phyloP scores from a whole-genome alignment of 2,329 filamentous ascomycete species.

The Delphinella strobiligena region DNA sequence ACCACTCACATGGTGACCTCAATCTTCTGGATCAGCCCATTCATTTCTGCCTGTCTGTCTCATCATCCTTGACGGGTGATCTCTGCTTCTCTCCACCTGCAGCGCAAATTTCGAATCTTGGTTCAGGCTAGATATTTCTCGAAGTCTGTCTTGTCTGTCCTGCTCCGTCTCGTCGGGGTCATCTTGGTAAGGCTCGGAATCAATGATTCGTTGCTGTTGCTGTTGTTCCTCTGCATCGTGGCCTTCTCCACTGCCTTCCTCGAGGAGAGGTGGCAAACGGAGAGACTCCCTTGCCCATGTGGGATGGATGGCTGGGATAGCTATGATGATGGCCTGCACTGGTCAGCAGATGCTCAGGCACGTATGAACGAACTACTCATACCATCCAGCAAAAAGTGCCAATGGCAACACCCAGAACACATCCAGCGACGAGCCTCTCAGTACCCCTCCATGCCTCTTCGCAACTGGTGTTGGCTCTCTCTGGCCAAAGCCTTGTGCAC shows the following conservation, averaged over 20 bases:
- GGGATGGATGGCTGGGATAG: constrained; percentile 15
- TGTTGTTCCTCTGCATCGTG: constrained; percentile 1
- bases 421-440: constrained; percentile 40
- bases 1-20: too few species aligned
- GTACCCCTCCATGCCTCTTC: constrained; percentile 43
- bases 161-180: constrained; percentile 4
- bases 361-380: constrained; percentile 35
- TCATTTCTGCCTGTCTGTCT: neutral
- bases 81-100: constrained; percentile 16
- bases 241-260: neutral
- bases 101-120: constrained; percentile 18
- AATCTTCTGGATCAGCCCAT: neutral
- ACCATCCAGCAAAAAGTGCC: constrained; percentile 36
- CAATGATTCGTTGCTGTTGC: neutral
- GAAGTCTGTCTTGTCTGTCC: neutral
- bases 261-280: neutral
- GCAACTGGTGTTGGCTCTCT: constrained; percentile 30
- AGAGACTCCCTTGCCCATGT: constrained; percentile 13
- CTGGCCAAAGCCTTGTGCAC: constrained; percentile 27
- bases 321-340: constrained; percentile 16
- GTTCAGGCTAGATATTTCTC: constrained; percentile 14
- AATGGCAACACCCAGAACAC: constrained; percentile 44
- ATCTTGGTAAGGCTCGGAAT: constrained; percentile 2
- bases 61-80: constrained; percentile 9
- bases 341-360: neutral